These are phyloP conservation scores for Citeromyces hawaiiensis DNA, from an alignment of 1,139 yeast genomes.

Conservation along the genomic window DNA sequence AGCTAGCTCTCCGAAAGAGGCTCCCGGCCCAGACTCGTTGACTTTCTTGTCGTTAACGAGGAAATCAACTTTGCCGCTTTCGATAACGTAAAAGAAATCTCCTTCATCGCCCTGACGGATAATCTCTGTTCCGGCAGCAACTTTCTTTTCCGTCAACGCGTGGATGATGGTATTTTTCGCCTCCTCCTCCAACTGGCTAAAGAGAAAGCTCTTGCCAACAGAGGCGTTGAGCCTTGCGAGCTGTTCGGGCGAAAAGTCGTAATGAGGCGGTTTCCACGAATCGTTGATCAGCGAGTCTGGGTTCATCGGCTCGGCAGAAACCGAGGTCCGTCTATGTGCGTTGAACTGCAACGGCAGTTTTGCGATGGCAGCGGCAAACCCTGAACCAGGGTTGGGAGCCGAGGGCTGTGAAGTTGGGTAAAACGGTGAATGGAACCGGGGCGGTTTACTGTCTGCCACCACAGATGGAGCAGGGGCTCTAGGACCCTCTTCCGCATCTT, in stretches of 20 bases:
- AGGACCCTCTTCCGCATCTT: constrained; percentile 6
- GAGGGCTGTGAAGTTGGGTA: constrained; percentile 4
- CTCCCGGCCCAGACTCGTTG: constrained; percentile 67
- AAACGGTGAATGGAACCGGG: constrained; percentile 2
- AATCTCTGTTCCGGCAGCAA: constrained; percentile 47
- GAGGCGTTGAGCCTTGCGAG: constrained; percentile 53
- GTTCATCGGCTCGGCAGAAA: constrained; percentile 66
- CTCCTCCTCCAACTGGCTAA: constrained; percentile 60
- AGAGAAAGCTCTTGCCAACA: constrained; percentile 71
- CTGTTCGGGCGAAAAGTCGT: constrained; percentile 53
- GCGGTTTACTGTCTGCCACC: constrained; percentile 4
- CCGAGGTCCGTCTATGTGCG: constrained; percentile 78
- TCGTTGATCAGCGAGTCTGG: constrained; percentile 44
- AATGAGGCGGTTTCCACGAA: constrained; percentile 63
- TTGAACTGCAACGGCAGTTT: constrained; percentile 48
- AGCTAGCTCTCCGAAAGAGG: constrained; percentile 93
- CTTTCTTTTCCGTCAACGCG: constrained; percentile 65
- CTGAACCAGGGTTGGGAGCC: constrained; percentile 6
- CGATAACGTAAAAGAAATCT: constrained; percentile 84
- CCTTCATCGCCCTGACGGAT: constrained; percentile 96
- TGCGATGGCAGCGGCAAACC: constrained; percentile 12
- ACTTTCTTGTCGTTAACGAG: constrained; percentile 64
- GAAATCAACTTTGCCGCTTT: constrained; percentile 73
- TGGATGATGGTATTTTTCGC: constrained; percentile 66
- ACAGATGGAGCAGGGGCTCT: constrained; percentile 5